Evolutionary conservation across 1,139 yeast genomes (phyloP), one percentile per base, ranked within the genome.

Genomic region (Geotrichum reessii): DNA sequence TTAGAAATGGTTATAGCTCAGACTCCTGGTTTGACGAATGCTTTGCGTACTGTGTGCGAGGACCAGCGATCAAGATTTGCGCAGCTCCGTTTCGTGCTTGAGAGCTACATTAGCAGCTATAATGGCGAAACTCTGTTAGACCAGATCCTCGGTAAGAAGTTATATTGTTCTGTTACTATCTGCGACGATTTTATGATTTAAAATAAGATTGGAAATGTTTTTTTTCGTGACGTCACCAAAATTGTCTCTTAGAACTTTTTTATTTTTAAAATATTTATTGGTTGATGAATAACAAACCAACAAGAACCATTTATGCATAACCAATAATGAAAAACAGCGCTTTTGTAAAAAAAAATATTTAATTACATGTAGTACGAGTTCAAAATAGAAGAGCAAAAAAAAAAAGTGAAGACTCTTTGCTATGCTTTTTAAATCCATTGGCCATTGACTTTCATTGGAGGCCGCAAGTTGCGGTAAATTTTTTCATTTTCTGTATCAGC

Each of bases 391-490:
- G n/a, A n/a, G n/a, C n/a, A n/a, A n/a, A n/a, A n/a, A n/a, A n/a
- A n/a, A n/a, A n/a, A n/a, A n/a, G n/a, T n/a, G n/a, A n/a, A n/a
- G n/a, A n/a, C n/a, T n/a, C n/a, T n/a, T n/a, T n/a, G n/a, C n/a
- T n/a, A n/a, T n/a, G n/a, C n/a, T 12, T 11, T 33, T 25, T 52
- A 52, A 22, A 52, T 44, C 50, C 55, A 52, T 19, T 44, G 44
- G 22, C 27, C 31, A 28, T 44, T 14, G 22, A 44, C 28, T 42
- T 46, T 50, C 47, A 50, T 24, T 3, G 58, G 58, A 14, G 58
- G 58, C 47, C 52, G 37, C 24, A 55, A 40, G 47, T 55, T 42
- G 44, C 40, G 28, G 28, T 55, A 55, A n/a, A 33, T 22, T 17
- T 47, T 53, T 8, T 24, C 49, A 9, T 4, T 3, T 6, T 2